Evolutionary conservation across 306 rosid genomes (phyloP), one percentile per base, ranked within the genome.

Genomic region (Glycine latifolia): DNA sequence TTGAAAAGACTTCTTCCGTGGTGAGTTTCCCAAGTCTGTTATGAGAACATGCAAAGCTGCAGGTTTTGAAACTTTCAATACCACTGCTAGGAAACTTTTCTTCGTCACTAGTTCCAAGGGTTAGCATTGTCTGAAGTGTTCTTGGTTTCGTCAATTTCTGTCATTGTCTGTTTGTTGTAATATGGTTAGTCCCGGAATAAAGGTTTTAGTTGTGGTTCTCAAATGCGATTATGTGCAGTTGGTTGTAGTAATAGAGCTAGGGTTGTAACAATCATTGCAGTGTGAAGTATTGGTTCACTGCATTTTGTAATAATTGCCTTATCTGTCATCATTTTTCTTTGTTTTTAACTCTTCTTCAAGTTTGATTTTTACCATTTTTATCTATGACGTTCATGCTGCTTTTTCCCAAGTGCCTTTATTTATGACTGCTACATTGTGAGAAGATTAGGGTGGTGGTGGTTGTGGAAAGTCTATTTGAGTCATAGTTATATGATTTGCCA

Each of bases 1-100:
- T 49, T 73, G 96, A 90, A 82, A 89, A 87, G 76, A 81, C 70
- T 12, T 86, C 98, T 48, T 83, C 97, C 0, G 94, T 96, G 98
- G 99, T 96, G 88, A 92, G 92, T 89, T 75, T 82, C 67, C 85
- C 58, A 73, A 73, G 37, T 52, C 48, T 81, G 14, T 70, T 81
- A 53, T 79, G 65, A 13, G 35, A 52, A 63, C 76, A 14, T 84
- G 67, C 33, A 37, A 70, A 82, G 47, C 79, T 67, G 70, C 66
- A n/a, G 79, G 54, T 9, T 52, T 44, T 52, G 79, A 72, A 26
- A 31, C 44, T 84, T 78, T 82, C 20, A 70, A 10, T 79, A 52
- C 56, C 48, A 55, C 54, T 46, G 56, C 44, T 39, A 26, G 63
- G 58, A 53, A 73, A 50, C 47, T 35, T 48, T 60, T 49, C 17